Evolutionary conservation across 2,329 filamentous ascomycete species (phyloP).

Genomic region (Cordyceps fumosorosea): DNA sequence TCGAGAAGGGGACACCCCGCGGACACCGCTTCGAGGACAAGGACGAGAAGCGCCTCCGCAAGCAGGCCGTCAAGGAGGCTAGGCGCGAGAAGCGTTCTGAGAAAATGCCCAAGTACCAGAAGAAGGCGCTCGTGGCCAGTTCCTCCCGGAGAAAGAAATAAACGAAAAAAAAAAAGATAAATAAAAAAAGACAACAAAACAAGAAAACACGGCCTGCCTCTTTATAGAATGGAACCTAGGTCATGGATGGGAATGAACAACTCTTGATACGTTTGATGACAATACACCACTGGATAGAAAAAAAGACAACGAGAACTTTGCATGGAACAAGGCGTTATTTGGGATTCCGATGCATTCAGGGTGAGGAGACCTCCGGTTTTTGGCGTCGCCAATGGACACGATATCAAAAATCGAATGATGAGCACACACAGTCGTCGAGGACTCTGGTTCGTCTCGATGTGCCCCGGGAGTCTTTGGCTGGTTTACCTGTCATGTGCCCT

Average conservation of each 20-base stretch:
- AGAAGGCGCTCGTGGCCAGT: slow-evolving; percentile 74
- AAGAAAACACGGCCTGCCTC: not conserved
- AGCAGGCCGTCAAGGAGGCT: slow-evolving; percentile 86
- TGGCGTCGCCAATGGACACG: not conserved
- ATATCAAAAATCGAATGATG: slow-evolving; percentile 39
- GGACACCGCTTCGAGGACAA: slow-evolving; percentile 89
- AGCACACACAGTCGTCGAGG: slow-evolving; percentile 30
- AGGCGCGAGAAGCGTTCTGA: slow-evolving; percentile 89
- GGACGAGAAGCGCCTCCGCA: slow-evolving; percentile 75
- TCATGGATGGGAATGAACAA: not conserved
- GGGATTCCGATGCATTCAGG: not conserved
- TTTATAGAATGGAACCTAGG: slow-evolving; percentile 2
- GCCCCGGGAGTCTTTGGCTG: not conserved
- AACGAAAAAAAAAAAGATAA: slow-evolving; percentile 18
- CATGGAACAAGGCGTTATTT: slow-evolving; percentile 11
- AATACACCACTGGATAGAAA: not conserved
- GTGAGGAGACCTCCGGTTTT: not conserved
- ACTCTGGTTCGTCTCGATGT: slow-evolving; percentile 10
- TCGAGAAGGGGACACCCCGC: slow-evolving; percentile 62
- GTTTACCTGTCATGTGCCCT: slow-evolving; percentile 24
- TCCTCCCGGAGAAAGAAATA: slow-evolving; percentile 57
- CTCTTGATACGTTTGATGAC: not conserved
- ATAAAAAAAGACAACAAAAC: slow-evolving; percentile 10
- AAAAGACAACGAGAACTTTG: not conserved
- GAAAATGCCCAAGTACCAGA: slow-evolving; percentile 94